Conservation (phyloP, 1,284 basidiomycete genomes). For the Dichomitus squalens region DNA sequence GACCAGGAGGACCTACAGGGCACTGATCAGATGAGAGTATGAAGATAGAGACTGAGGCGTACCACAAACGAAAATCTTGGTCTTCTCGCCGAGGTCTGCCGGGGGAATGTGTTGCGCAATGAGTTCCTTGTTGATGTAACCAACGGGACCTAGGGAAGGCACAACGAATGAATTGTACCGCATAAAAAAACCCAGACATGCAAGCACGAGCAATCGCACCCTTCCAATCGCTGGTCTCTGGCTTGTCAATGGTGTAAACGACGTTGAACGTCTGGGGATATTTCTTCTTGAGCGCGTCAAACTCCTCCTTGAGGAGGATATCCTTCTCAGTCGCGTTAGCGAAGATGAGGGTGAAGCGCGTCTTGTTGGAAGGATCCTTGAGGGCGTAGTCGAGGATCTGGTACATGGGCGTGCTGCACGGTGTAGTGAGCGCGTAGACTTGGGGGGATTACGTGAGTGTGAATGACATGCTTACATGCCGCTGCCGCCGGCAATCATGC, state of each 20-base stretch:
- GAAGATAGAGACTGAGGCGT: slow-evolving; percentile 20
- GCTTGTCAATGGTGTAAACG: slow-evolving; percentile 87
- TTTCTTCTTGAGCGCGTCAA: slow-evolving; percentile 75
- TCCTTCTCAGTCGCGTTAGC: slow-evolving; percentile 91
- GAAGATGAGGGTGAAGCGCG: slow-evolving; percentile 93
- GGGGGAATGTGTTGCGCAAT: slow-evolving; percentile 76
- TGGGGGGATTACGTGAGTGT: not conserved
- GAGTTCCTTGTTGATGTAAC: slow-evolving; percentile 74
- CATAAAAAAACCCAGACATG: too few relatives aligned
- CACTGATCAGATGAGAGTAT: not conserved
- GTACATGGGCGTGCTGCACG: slow-evolving; percentile 69
- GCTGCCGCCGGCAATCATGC: slow-evolving; percentile 87
- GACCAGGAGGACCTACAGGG: slow-evolving; percentile 77
- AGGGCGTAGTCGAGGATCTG: slow-evolving; percentile 80
- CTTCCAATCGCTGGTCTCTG: slow-evolving; percentile 69
- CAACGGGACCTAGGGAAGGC: slow-evolving; percentile 50
- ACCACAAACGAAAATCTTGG: slow-evolving; percentile 92
- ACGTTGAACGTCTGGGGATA: slow-evolving; percentile 78
- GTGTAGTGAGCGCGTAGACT: not conserved
- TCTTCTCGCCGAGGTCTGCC: slow-evolving; percentile 72
- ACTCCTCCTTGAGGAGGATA: slow-evolving; percentile 85
- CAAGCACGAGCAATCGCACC: slow-evolving; percentile 43
- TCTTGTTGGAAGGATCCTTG: slow-evolving; percentile 79
- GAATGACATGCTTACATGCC: slow-evolving; percentile 63
- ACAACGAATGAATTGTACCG: too few relatives aligned